A percentile compares a stretch with the other conserved stretches of the same genome.
Conservation (phyloP, 495 filamentous ascomycete species). For the Neurospora sp. region DNA sequence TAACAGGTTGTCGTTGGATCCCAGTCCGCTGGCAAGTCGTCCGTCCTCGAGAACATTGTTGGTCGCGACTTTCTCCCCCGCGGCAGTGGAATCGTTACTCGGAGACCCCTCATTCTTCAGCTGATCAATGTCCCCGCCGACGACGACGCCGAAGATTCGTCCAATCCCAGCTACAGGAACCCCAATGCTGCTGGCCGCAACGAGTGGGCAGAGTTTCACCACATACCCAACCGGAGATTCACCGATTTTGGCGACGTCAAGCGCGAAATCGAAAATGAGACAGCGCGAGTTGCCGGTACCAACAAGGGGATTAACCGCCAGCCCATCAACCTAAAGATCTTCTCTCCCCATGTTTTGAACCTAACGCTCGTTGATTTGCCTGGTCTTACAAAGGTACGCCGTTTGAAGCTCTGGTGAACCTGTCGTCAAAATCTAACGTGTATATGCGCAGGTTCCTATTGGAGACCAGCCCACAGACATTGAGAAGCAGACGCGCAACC, state of each 20-base stretch:
- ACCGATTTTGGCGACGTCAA: slow-evolving; percentile 89
- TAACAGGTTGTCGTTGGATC: slow-evolving; percentile 92
- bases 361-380: slow-evolving; percentile 94
- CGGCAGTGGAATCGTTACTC: slow-evolving; percentile 92
- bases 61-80: slow-evolving; percentile 94
- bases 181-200: slow-evolving; percentile 34
- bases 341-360: slow-evolving; percentile 93
- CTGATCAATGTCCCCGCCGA: slow-evolving; percentile 95
- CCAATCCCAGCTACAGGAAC: slow-evolving; percentile 43
- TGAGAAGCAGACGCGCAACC: slow-evolving; percentile 93
- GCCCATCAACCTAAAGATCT: slow-evolving; percentile 98
- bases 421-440: slow-evolving; percentile 4
- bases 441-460: slow-evolving; percentile 63
- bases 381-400: slow-evolving; percentile 80
- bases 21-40: slow-evolving; percentile 98
- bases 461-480: slow-evolving; percentile 97
- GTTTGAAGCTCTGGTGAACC: neutral
- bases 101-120: slow-evolving; percentile 88
- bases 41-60: slow-evolving; percentile 97
- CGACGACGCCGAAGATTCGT: slow-evolving; percentile 50
- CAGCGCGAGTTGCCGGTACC: slow-evolving; percentile 83
- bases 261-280: slow-evolving; percentile 95
- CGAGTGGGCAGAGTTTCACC: slow-evolving; percentile 97
- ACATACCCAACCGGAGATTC: slow-evolving; percentile 80
- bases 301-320: slow-evolving; percentile 98